A percentile compares a stretch with the other conserved stretches of the same genome.
Evolutionary conservation across 805 yeast genomes (phyloP).

Genomic region (Yueomyces sp.): DNA sequence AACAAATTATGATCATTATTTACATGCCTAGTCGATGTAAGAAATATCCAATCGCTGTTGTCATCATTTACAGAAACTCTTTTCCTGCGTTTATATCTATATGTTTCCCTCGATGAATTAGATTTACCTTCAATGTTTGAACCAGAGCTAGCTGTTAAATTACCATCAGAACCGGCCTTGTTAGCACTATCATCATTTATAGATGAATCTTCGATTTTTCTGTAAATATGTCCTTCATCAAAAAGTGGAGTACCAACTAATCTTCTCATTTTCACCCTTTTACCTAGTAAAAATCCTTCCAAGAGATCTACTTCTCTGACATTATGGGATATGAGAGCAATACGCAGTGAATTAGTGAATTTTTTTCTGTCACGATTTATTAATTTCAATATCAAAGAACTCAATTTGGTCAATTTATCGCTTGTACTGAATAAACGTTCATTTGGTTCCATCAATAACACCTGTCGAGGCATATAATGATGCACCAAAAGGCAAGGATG

Average conservation of each 20-base stretch:
- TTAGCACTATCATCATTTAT: neutral
- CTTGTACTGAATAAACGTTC: constrained; percentile 39
- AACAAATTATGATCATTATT: constrained; percentile 20
- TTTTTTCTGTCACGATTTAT: constrained; percentile 6
- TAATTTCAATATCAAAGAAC: constrained; percentile 26
- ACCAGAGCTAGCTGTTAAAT: constrained; percentile 2
- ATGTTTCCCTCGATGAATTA: constrained; percentile 16
- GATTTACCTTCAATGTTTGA: constrained; percentile 6
- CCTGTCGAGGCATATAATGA: constrained; percentile 62
- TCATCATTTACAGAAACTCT: neutral
- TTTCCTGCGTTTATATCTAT: constrained; percentile 8
- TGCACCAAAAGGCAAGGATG: constrained; percentile 66
- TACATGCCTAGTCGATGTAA: constrained; percentile 35
- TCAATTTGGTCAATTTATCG: constrained; percentile 46
- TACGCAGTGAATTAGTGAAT: constrained; percentile 4
- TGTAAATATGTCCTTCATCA: constrained; percentile 22
- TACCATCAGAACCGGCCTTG: neutral
- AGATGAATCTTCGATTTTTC: neutral
- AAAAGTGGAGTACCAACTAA: constrained; percentile 51
- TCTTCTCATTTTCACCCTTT: constrained; percentile 48
- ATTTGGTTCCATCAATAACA: constrained; percentile 52
- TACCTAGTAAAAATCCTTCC: constrained; percentile 70
- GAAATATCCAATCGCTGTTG: constrained; percentile 22
- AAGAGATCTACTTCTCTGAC: constrained; percentile 64
- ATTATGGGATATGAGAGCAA: constrained; percentile 41